These are phyloP conservation scores for Rhizopogon rudus DNA, from an alignment of 768 basidiomycete genomes.

Conservation along the genomic window DNA sequence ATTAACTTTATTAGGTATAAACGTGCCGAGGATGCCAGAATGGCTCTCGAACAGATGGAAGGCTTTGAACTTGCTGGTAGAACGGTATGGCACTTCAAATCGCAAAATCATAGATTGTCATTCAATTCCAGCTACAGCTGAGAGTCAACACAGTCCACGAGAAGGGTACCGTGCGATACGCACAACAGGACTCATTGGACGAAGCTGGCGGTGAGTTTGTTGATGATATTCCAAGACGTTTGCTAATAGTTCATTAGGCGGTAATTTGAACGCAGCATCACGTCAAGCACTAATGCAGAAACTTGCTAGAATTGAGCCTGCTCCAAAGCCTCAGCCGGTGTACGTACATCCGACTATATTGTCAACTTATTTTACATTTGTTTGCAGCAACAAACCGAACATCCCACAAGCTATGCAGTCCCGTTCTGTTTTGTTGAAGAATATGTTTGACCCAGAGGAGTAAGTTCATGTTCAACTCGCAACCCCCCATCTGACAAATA, in stretches of 20 bases:
- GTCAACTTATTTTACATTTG: conserved; percentile 10
- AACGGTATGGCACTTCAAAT: conserved; percentile 47
- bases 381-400: conserved; percentile 61
- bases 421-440: conserved; percentile 82
- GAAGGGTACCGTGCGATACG: conserved; percentile 74
- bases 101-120: conserved; percentile 10
- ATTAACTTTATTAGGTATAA: conserved; percentile 57
- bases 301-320: conserved; percentile 90
- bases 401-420: conserved; percentile 86
- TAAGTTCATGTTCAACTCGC: conserved; percentile 33
- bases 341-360: conserved; percentile 30
- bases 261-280: conserved; percentile 96
- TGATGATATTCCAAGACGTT: neutral
- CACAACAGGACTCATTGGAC: conserved; percentile 77
- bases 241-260: conserved; percentile 47
- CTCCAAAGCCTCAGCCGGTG: conserved; percentile 57
- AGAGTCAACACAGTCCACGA: conserved; percentile 92
- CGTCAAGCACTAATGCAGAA: conserved; percentile 99
- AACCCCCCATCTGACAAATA: neutral
- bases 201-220: conserved; percentile 73
- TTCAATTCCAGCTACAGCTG: conserved; percentile 39
- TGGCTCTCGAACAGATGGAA: conserved; percentile 99
- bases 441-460: conserved; percentile 99
- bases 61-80: conserved; percentile 96
- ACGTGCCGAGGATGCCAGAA: conserved; percentile 87